Evolutionary conservation across 305 asterid genomes (phyloP).

Genomic region (Rubia tinctorum): DNA sequence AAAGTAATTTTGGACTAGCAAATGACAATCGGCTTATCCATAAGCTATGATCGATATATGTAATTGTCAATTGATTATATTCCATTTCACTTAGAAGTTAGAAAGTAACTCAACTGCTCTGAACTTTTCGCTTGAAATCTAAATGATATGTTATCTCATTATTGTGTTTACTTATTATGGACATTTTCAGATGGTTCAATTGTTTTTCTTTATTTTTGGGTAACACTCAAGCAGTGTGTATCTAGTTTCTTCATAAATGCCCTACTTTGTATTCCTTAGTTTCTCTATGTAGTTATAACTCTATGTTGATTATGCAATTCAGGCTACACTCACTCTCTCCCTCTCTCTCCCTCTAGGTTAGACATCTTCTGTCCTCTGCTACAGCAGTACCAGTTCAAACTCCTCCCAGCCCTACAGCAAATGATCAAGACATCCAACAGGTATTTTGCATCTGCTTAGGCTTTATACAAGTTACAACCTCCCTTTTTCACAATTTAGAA

Average conservation of each 20-base stretch:
- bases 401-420: slow-evolving; percentile 83
- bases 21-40: too few species aligned
- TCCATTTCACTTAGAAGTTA: not conserved
- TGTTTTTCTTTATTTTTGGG: not conserved
- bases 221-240: not conserved
- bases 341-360: slow-evolving; percentile 47
- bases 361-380: slow-evolving; percentile 90
- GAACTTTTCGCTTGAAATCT: not conserved
- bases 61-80: not conserved
- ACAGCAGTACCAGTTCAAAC: slow-evolving; percentile 90
- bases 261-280: not conserved
- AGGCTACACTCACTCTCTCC: not conserved
- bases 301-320: not conserved
- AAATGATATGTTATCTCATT: not conserved
- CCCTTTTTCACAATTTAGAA: not conserved
- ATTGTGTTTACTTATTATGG: not conserved
- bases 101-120: not conserved
- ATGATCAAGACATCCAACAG: slow-evolving; percentile 99
- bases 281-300: not conserved
- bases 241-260: not conserved
- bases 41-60: not conserved
- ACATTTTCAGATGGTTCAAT: not conserved
- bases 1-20: too few species aligned
- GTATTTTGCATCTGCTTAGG: slow-evolving; percentile 33
- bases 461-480: not conserved